Evolutionary conservation across 1,139 yeast species (phyloP).

Genomic region (Nakaseomyces uthaithaninus): DNA sequence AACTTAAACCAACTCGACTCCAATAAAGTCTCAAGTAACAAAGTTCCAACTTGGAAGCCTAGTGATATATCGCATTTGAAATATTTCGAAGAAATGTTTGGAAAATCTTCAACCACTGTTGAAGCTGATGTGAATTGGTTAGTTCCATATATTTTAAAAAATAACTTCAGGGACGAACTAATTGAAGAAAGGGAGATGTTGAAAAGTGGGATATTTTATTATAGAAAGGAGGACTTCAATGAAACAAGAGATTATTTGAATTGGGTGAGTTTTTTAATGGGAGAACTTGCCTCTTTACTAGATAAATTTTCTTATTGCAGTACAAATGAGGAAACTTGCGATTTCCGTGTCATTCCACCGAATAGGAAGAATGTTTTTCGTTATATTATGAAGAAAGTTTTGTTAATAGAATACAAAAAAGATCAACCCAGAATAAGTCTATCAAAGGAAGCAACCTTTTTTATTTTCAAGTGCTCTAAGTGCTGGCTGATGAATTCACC

Average conservation of each 20-base stretch:
- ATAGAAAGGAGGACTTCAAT: conserved; percentile 39
- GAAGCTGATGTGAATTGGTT: conserved; percentile 43
- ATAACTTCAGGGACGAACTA: conserved; percentile 25
- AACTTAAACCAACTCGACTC: background rate
- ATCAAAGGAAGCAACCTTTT: conserved; percentile 37
- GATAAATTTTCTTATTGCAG: conserved; percentile 34
- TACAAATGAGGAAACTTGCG: conserved; percentile 27
- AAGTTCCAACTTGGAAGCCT: conserved; percentile 41
- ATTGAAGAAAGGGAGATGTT: conserved; percentile 34
- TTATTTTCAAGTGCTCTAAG: conserved; percentile 41
- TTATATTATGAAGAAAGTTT: conserved; percentile 31
- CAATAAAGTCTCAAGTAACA: background rate
- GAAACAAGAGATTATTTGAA: conserved; percentile 36
- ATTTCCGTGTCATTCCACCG: conserved; percentile 38
- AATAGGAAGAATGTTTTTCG: conserved; percentile 34
- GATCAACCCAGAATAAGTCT: conserved; percentile 29
- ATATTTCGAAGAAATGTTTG: conserved; percentile 38
- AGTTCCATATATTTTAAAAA: conserved; percentile 38
- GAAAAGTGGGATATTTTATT: conserved; percentile 38
- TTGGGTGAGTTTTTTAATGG: conserved; percentile 47
- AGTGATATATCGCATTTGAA: conserved; percentile 43
- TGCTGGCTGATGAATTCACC: conserved; percentile 53
- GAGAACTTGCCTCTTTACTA: conserved; percentile 35
- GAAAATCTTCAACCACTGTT: conserved; percentile 36
- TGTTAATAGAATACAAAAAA: conserved; percentile 21